Evolutionary conservation across 352 stramenopile species (phyloP).

Genomic region (Phytophthora cajani): DNA sequence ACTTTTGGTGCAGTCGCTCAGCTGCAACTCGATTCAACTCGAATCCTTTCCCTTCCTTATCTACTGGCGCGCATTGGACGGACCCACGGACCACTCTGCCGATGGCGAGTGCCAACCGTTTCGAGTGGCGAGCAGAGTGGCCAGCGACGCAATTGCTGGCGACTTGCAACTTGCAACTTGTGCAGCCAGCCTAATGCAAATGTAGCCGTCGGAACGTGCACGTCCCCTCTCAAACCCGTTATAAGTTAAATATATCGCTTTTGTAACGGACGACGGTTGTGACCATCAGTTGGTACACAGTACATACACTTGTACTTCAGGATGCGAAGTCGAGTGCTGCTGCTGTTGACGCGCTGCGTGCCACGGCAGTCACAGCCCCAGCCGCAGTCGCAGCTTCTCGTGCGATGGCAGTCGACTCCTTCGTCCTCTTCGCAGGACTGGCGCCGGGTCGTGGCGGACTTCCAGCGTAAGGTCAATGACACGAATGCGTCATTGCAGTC

Average conservation of each 20-base stretch:
- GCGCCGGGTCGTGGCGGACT: constrained; percentile 52
- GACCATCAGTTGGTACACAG: constrained; percentile 7
- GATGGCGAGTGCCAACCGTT: constrained; percentile 21
- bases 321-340: constrained; percentile 28
- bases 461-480: constrained; percentile 46
- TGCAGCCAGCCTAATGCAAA: not conserved
- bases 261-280: constrained; percentile 5
- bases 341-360: constrained; percentile 1
- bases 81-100: not conserved
- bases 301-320: not conserved
- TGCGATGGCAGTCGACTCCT: constrained; percentile 10
- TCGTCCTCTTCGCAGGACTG: constrained; percentile 36
- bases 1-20: constrained; percentile 8
- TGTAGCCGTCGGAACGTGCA: constrained; percentile 30
- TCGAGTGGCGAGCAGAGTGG: constrained; percentile 27
- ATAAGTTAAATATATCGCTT: constrained; percentile 7
- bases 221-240: constrained; percentile 15
- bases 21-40: constrained; percentile 5
- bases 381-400: constrained; percentile 7
- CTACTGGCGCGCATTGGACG: not conserved
- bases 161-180: constrained; percentile 6
- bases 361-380: constrained; percentile 7
- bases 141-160: constrained; percentile 31
- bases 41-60: not conserved
- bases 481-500: constrained; percentile 13